Evolutionary conservation across 2,329 filamentous ascomycete species (phyloP).

Genomic region (Epichloe gansuensis): DNA sequence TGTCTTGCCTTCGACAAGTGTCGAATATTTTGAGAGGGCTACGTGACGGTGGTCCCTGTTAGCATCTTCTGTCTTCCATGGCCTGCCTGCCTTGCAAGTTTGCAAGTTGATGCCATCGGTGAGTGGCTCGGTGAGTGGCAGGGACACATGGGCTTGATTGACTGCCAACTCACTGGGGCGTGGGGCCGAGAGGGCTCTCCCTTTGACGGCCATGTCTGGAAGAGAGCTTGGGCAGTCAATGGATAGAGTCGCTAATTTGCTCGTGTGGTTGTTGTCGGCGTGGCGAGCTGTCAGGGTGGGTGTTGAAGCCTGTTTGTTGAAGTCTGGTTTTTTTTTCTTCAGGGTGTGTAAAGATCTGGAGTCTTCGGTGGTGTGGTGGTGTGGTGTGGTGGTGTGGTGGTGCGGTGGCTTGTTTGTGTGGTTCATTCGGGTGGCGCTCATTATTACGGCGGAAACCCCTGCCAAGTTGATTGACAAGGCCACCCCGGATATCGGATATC

Average conservation of each 20-base stretch:
- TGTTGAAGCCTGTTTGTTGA: neutral
- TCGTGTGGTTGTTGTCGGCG: neutral
- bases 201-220: constrained; percentile 2
- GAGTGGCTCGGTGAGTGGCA: no score
- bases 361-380: no score
- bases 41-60: neutral
- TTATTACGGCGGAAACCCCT: no score
- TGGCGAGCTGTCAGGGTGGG: no score
- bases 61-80: neutral
- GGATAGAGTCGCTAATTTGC: neutral
- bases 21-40: constrained; percentile 51
- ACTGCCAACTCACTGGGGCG: constrained; percentile 5
- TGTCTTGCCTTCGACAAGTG: constrained; percentile 35
- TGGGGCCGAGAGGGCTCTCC: neutral
- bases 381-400: no score
- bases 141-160: no score
- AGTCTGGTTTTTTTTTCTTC: neutral
- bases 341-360: no score
- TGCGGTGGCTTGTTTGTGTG: no score
- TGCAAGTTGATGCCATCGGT: no score
- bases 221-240: neutral
- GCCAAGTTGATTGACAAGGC: no score
- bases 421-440: no score
- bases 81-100: neutral
- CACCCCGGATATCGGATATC: no score